These are phyloP conservation scores for Begonia masoniana DNA, from an alignment of 306 rosid species.

Conservation along the genomic window DNA sequence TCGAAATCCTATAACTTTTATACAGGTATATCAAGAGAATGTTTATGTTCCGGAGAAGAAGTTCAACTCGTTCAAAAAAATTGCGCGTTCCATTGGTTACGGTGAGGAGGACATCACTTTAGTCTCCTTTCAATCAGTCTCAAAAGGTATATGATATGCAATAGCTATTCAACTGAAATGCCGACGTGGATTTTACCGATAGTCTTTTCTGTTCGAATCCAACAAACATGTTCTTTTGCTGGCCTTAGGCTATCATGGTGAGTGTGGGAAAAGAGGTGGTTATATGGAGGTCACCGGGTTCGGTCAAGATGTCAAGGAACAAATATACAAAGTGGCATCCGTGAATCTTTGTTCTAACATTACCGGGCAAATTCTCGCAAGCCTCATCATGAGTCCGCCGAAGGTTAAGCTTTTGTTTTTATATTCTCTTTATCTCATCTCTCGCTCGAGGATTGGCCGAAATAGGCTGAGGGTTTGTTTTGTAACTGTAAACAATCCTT, in stretches of 20 bases:
- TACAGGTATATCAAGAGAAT: slow-evolving; percentile 84
- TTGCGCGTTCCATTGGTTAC: slow-evolving; percentile 67
- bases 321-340: slow-evolving; percentile 80
- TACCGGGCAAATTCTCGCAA: slow-evolving; percentile 87
- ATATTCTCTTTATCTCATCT: background rate
- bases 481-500: no score
- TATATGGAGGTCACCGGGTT: slow-evolving; percentile 94
- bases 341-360: slow-evolving; percentile 91
- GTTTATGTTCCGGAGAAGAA: slow-evolving; percentile 71
- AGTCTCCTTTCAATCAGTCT: slow-evolving; percentile 82
- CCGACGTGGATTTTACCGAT: no score
- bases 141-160: slow-evolving; percentile 49
- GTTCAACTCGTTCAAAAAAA: slow-evolving; percentile 84
- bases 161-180: background rate
- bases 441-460: background rate
- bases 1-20: no score
- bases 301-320: slow-evolving; percentile 64
- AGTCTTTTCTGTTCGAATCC: no score
- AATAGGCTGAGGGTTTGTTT: background rate
- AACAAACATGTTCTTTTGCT: background rate
- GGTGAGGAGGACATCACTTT: slow-evolving; percentile 56
- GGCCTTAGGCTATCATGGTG: slow-evolving; percentile 71
- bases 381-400: slow-evolving; percentile 94
- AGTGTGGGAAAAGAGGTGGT: slow-evolving; percentile 94
- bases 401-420: slow-evolving; percentile 37